Evolutionary conservation across 169 alveolate genomes (phyloP), one percentile per base, ranked within the genome.

Genomic region (Eimeria zaria): DNA sequence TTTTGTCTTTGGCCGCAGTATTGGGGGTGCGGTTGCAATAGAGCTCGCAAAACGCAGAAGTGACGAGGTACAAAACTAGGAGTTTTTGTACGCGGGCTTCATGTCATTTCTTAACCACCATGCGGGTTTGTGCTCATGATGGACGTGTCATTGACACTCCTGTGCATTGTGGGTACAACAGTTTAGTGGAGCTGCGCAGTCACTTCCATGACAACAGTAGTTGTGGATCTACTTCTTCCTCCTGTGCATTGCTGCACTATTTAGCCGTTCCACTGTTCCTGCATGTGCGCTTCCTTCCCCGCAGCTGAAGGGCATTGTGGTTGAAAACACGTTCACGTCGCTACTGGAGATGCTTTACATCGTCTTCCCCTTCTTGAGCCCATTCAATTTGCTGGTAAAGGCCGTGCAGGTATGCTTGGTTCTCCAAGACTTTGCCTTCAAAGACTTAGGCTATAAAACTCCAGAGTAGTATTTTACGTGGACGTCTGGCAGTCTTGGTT

Each of bases 11-110:
- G 99, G 98, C 14, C 95, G 98, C 33, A 81, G 94, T 67, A 95
- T 98, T 58, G 99, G 99, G 2, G 99, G 99, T 20, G 98, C 99
- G 30, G 98, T 98, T 0, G 98, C 98, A 6, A 97, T 97, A 36
- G 76, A 93, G 85, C 95, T 97, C 0, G 99, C 97, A 39, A 67
- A 48, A 22, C 69, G 92, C 62, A 44, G 85, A 60, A 64, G 95
- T 27, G 64, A 71, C 24, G 91, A 95, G 85, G 97, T 95, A 69
- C 67, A 33, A 20, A 46, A 4, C n/a, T 46, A n/a, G 24, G 3
- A 0, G 83, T 53, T 20, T 22, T 36, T 39, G 2, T 5, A n/a
- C 53, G 39, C 30, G 83, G 16, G n/a, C 33, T 16, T 73, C 3
- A 39, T 39, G 83, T 8, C 39, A 53, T 39, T 51, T 16, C 20